phyloP scores from a whole-genome alignment of 2,329 filamentous ascomycete genomes.

The Ramularia collo-cygni region DNA sequence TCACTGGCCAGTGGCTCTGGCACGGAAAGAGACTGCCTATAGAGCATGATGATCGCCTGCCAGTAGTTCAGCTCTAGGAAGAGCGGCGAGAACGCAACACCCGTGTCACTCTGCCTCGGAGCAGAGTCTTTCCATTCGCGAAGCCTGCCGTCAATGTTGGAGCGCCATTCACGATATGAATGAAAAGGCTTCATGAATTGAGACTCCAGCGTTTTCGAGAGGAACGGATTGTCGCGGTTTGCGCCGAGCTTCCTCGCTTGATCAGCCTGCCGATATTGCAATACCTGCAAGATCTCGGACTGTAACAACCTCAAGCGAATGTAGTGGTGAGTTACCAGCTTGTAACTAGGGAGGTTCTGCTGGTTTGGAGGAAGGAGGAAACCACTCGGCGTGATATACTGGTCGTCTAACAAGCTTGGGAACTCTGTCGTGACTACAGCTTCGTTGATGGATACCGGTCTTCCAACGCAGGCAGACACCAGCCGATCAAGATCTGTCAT shows the following conservation, averaged over 20 bases:
- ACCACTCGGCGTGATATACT: conserved; percentile 74
- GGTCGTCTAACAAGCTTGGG: conserved; percentile 80
- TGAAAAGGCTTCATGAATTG: conserved; percentile 79
- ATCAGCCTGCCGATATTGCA: conserved; percentile 86
- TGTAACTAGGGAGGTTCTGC: conserved; percentile 63
- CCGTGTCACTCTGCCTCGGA: conserved; percentile 69
- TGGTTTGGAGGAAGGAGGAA: conserved; percentile 56
- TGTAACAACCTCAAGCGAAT: conserved; percentile 82
- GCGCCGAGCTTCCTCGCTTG: conserved; percentile 61
- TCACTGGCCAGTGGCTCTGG: conserved; percentile 79
- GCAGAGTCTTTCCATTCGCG: conserved; percentile 81
- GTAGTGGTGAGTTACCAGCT: conserved; percentile 86
- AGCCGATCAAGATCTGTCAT: conserved; percentile 62
- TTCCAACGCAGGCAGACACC: conserved; percentile 85
- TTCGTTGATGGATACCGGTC: conserved; percentile 92
- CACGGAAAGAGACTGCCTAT: conserved; percentile 73
- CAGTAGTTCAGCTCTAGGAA: conserved; percentile 95
- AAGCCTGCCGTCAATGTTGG: conserved; percentile 75
- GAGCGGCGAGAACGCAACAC: conserved; percentile 80
- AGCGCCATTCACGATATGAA: conserved; percentile 81
- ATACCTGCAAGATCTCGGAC: conserved; percentile 88
- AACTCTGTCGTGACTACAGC: conserved; percentile 95
- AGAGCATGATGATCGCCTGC: conserved; percentile 91
- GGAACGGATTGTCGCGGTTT: conserved; percentile 61
- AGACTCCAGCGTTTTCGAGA: conserved; percentile 71